phyloP scores from a whole-genome alignment of 2,329 filamentous ascomycete genomes.

The Capronia coronata region DNA sequence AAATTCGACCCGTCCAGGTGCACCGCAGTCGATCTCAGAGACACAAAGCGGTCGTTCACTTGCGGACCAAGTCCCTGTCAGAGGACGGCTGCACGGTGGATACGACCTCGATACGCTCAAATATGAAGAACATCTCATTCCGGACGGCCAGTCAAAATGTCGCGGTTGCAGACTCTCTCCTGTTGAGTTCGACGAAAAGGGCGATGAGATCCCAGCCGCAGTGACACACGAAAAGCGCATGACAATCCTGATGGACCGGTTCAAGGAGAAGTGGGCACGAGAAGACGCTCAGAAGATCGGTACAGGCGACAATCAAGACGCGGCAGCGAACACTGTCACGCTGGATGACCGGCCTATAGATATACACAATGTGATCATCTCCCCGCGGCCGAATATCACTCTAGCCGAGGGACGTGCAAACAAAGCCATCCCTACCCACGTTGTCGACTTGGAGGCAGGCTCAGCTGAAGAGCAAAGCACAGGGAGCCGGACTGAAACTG shows the following conservation, averaged over 20 bases:
- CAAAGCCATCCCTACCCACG: neutral
- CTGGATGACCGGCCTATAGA: neutral
- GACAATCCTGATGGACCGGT: neutral
- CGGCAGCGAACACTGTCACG: neutral
- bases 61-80: too few species aligned
- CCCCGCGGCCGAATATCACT: neutral
- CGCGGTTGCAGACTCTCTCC: neutral
- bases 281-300: neutral
- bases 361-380: too few species aligned
- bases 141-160: neutral
- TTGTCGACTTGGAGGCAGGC: neutral
- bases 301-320: neutral
- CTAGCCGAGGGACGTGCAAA: neutral
- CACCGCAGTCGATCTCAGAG: too few species aligned
- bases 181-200: neutral
- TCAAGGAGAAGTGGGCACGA: neutral
- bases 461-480: neutral
- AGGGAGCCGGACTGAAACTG: neutral
- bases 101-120: neutral
- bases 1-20: too few species aligned
- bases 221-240: neutral
- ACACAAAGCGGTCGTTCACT: too few species aligned
- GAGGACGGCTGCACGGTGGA: neutral
- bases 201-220: neutral
- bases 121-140: neutral